Conservation (phyloP, 2,329 filamentous ascomycete species). For the Boeremia lycopersici region DNA sequence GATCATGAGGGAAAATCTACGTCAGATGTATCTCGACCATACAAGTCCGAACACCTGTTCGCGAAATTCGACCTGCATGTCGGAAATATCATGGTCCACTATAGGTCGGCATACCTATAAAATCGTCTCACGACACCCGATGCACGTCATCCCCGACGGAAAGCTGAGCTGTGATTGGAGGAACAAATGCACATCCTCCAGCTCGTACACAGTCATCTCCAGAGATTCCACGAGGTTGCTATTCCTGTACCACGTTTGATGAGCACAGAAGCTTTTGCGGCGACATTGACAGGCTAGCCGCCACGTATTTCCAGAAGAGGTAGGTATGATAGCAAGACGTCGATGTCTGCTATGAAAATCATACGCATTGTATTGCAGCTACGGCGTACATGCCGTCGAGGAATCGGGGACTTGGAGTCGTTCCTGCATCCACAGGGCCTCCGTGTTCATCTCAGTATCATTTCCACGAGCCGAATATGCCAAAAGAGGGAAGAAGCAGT, state of each 20-base stretch:
- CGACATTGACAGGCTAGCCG: slow-evolving; percentile 5
- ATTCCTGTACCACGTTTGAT: slow-evolving; percentile 12
- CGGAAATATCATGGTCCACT: slow-evolving; percentile 13
- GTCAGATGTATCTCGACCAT: neutral
- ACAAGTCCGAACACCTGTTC: slow-evolving; percentile 13
- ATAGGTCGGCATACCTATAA: slow-evolving; percentile 18
- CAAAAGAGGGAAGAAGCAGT: neutral
- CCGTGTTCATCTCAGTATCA: slow-evolving; percentile 10
- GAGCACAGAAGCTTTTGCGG: slow-evolving; percentile 14
- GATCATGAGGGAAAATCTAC: neutral
- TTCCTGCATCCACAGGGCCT: slow-evolving; percentile 12
- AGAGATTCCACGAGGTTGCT: slow-evolving; percentile 11
- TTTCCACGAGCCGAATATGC: slow-evolving; percentile 2
- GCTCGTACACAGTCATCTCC: slow-evolving; percentile 12
- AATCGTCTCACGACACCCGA: slow-evolving; percentile 18
- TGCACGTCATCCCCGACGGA: slow-evolving; percentile 8
- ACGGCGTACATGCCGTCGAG: slow-evolving; percentile 1
- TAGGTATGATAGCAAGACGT: slow-evolving; percentile 5
- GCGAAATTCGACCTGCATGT: neutral
- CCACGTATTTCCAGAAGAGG: slow-evolving; percentile 6
- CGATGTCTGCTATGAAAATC: slow-evolving; percentile 15
- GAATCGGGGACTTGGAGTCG: neutral
- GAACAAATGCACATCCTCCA: slow-evolving; percentile 11
- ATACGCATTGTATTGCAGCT: slow-evolving; percentile 12
- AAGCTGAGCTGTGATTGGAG: slow-evolving; percentile 9